These are phyloP conservation scores for Musa acuminata DNA, from an alignment of 176 grass and related monocot species.

Conservation along the genomic window DNA sequence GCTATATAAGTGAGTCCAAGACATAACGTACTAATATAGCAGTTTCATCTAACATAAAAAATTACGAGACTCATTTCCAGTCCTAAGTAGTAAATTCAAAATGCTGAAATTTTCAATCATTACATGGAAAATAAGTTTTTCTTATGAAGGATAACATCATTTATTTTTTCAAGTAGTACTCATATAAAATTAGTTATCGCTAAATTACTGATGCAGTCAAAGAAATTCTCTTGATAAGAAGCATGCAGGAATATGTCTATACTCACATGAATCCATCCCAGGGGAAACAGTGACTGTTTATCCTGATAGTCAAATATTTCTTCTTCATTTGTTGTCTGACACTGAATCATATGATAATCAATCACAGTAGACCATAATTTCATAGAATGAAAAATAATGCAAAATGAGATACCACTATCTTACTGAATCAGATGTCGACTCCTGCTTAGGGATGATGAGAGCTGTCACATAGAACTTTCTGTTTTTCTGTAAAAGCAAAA, in stretches of 20 bases:
- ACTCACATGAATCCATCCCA: conserved; percentile 56
- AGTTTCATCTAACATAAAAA: too few species aligned
- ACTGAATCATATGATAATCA: conserved; percentile 14
- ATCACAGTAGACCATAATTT: conserved; percentile 11
- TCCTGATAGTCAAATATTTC: conserved; percentile 55
- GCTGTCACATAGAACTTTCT: conserved; percentile 50
- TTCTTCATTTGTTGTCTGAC: conserved; percentile 56
- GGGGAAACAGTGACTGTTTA: conserved; percentile 50
- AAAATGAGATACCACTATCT: conserved; percentile 3
- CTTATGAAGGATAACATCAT: not conserved
- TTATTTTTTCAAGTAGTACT: not conserved
- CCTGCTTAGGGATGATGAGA: conserved; percentile 48
- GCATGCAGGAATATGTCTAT: not conserved
- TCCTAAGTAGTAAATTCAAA: not conserved
- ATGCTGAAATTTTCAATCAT: not conserved
- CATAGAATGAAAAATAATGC: not conserved
- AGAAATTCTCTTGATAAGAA: not conserved
- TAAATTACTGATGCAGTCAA: not conserved
- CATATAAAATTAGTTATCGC: not conserved
- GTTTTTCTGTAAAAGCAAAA: conserved; percentile 46
- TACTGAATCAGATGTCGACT: conserved; percentile 41
- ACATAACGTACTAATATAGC: too few species aligned
- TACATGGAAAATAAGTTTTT: not conserved
- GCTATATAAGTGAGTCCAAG: too few species aligned
- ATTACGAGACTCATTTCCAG: not conserved